These are phyloP conservation scores for Wickerhamiella bombiphila DNA, from an alignment of 805 yeast genomes.

Conservation along the genomic window DNA sequence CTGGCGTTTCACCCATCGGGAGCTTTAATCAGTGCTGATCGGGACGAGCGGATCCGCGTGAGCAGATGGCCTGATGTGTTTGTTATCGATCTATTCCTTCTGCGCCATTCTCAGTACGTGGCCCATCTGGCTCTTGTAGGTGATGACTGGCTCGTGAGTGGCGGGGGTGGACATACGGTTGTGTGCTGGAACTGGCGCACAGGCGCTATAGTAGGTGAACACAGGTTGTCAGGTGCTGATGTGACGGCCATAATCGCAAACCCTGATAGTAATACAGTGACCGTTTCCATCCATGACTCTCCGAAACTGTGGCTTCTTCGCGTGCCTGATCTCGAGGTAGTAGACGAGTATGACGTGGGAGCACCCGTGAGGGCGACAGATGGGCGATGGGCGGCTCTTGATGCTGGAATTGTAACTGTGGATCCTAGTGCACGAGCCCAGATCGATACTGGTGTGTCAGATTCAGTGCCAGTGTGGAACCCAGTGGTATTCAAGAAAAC, in stretches of 20 bases:
- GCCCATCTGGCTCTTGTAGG: conserved; percentile 49
- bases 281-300: not conserved
- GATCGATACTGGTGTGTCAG: not conserved
- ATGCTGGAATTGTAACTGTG: not conserved
- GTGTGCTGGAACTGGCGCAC: conserved; percentile 68
- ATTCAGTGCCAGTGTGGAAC: not conserved
- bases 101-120: conserved; percentile 77
- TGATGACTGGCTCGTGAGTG: conserved; percentile 49
- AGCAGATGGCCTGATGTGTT: conserved; percentile 66
- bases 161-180: conserved; percentile 77
- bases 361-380: not conserved
- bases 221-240: conserved; percentile 31
- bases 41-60: conserved; percentile 91
- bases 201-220: conserved; percentile 33
- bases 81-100: conserved; percentile 67
- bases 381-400: not conserved
- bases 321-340: not conserved
- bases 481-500: not conserved
- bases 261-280: not conserved
- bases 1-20: conserved; percentile 24
- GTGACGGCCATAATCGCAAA: not conserved
- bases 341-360: not conserved
- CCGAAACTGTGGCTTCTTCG: not conserved
- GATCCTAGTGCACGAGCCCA: not conserved
- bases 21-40: conserved; percentile 61